phyloP scores from a whole-genome alignment of 352 stramenopile species.

The Plasmopara halstedii region DNA sequence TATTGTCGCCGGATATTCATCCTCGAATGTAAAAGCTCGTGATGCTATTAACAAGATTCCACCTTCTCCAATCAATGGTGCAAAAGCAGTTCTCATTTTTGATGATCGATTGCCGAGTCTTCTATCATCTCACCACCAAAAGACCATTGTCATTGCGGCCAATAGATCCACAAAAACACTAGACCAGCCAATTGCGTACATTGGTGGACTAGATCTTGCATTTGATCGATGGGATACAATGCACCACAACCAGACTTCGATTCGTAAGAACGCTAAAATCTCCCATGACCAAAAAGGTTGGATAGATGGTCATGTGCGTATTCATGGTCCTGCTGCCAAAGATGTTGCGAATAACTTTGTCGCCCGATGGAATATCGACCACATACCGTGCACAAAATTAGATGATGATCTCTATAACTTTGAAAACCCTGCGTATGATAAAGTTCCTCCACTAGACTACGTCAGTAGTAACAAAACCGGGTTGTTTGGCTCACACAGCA shows the following conservation, averaged over 20 bases:
- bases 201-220: constrained; percentile 48
- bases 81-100: constrained; percentile 31
- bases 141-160: constrained; percentile 28
- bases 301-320: constrained; percentile 42
- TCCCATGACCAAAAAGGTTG: constrained; percentile 37
- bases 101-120: constrained; percentile 37
- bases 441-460: constrained; percentile 21
- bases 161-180: background rate
- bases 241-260: constrained; percentile 32
- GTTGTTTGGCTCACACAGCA: constrained; percentile 10
- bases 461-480: constrained; percentile 31
- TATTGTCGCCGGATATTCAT: constrained; percentile 24
- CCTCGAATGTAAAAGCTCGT: constrained; percentile 35
- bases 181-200: constrained; percentile 29
- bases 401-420: constrained; percentile 35
- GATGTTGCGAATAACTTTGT: constrained; percentile 55
- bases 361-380: constrained; percentile 41
- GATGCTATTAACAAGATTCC: constrained; percentile 32
- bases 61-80: constrained; percentile 10
- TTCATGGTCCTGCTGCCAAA: constrained; percentile 35
- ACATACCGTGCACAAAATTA: constrained; percentile 12
- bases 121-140: constrained; percentile 44
- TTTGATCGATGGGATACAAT: constrained; percentile 55
- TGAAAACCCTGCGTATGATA: constrained; percentile 25
- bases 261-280: constrained; percentile 29